These are phyloP conservation scores for Carnegiea gigantea DNA, from an alignment of 179 eudicot species.

Conservation along the genomic window DNA sequence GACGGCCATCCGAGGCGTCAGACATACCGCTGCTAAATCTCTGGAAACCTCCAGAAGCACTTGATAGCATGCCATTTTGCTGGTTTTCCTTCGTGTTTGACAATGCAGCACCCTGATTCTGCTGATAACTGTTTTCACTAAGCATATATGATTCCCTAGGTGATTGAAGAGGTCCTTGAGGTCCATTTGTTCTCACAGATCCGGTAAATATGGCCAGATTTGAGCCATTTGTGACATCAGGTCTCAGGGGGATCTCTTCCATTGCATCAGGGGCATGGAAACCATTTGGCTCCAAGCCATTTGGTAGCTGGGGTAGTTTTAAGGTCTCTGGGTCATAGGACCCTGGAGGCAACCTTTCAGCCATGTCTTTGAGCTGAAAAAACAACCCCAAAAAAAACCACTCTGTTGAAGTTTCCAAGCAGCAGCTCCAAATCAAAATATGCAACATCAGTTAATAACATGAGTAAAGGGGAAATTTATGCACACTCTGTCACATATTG, in stretches of 20 bases:
- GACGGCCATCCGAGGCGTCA: constrained; percentile 43
- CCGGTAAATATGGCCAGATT: constrained; percentile 30
- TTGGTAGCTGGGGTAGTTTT: constrained; percentile 46
- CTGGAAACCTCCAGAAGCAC: constrained; percentile 39
- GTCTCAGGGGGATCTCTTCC: constrained; percentile 39
- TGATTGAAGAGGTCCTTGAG: constrained; percentile 35
- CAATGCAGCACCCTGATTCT: constrained; percentile 33
- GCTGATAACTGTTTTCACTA: constrained; percentile 36
- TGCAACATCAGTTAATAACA: not conserved
- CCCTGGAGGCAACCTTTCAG: constrained; percentile 90
- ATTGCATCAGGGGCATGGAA: constrained; percentile 43
- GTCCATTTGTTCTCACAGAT: constrained; percentile 37
- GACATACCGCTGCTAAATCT: constrained; percentile 39
- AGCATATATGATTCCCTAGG: constrained; percentile 33
- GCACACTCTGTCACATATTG: not conserved
- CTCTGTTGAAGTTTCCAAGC: constrained; percentile 6
- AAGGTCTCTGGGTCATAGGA: constrained; percentile 57
- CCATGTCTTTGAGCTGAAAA: constrained; percentile 88
- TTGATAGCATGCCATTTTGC: constrained; percentile 37
- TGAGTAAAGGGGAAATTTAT: not conserved
- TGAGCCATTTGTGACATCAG: constrained; percentile 33
- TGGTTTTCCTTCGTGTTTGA: constrained; percentile 42
- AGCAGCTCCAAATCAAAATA: not conserved
- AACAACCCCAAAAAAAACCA: not conserved
- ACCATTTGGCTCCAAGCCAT: constrained; percentile 69